These are phyloP conservation scores for Tulasnella sp. DNA, from an alignment of 768 basidiomycete genomes.

Conservation along the genomic window DNA sequence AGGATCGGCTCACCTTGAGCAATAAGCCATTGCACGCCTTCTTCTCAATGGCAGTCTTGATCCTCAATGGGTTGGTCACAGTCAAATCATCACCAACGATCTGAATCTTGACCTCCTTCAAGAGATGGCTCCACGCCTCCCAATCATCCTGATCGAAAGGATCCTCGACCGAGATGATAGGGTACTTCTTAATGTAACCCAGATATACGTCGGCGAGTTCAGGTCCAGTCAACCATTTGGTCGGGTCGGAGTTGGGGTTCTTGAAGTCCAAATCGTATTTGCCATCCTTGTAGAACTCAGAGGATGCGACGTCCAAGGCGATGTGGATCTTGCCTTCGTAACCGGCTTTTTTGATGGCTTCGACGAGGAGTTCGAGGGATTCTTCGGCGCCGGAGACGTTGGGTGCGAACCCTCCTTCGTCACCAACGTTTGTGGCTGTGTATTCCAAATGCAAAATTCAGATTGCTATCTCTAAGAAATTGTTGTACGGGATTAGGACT, in stretches of 20 bases:
- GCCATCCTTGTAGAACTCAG: slow-evolving; percentile 99
- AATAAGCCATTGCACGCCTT: slow-evolving; percentile 98
- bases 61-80: slow-evolving; percentile 92
- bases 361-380: slow-evolving; percentile 86
- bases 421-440: slow-evolving; percentile 96
- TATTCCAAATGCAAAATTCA: not conserved
- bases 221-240: slow-evolving; percentile 87
- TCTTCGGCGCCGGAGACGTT: slow-evolving; percentile 97
- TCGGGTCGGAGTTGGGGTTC: slow-evolving; percentile 97
- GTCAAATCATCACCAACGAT: slow-evolving; percentile 95
- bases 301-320: slow-evolving; percentile 95
- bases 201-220: slow-evolving; percentile 92
- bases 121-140: slow-evolving; percentile 96
- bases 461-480: slow-evolving; percentile 19
- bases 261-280: slow-evolving; percentile 99
- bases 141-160: slow-evolving; percentile 99
- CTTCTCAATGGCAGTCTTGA: slow-evolving; percentile 99
- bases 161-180: slow-evolving; percentile 91
- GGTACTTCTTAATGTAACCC: slow-evolving; percentile 80
- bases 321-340: slow-evolving; percentile 99
- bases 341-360: slow-evolving; percentile 96
- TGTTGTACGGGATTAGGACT: slow-evolving; percentile 23
- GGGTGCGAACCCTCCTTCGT: slow-evolving; percentile 99
- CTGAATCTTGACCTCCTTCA: slow-evolving; percentile 65
- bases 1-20: slow-evolving; percentile 55